A percentile compares a stretch with the other conserved stretches of the same genome.
phyloP scores from a whole-genome alignment of 192 early-diverging fungal genomes.

The Glomus cerebriforme region DNA sequence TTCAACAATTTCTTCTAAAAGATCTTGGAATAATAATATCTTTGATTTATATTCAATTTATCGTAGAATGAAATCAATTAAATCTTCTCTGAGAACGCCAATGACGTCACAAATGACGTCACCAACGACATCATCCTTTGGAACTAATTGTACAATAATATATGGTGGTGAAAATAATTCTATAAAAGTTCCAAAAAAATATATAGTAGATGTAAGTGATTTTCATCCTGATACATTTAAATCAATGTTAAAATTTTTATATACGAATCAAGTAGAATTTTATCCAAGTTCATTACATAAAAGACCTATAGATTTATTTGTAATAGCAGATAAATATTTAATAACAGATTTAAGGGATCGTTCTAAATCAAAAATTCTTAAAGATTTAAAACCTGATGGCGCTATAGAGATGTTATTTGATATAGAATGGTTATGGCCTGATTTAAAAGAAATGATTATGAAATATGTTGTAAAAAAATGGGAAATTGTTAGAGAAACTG shows the following conservation, averaged over 20 bases:
- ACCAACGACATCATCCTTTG: not conserved
- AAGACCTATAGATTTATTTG: not conserved
- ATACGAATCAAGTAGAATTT: conserved; percentile 26
- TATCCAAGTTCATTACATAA: not conserved
- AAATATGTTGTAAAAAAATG: conserved; percentile 15
- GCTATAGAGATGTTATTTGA: not conserved
- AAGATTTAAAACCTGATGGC: not conserved
- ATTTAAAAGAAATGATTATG: conserved; percentile 13
- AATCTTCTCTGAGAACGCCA: too few relatives aligned
- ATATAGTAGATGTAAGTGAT: conserved; percentile 8
- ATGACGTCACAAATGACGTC: not conserved
- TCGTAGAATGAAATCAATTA: not conserved
- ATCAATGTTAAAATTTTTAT: conserved; percentile 7
- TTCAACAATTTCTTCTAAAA: not conserved
- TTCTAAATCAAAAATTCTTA: conserved; percentile 10
- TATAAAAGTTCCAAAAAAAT: not conserved
- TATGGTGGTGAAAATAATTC: not conserved
- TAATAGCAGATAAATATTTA: conserved; percentile 30
- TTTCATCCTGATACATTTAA: conserved; percentile 25
- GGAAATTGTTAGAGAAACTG: conserved; percentile 8
- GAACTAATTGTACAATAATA: not conserved
- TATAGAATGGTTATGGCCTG: not conserved
- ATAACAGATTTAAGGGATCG: conserved; percentile 4
- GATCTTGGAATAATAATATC: not conserved
- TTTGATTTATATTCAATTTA: not conserved